Conservation (phyloP, 768 basidiomycete genomes). For the Russula vinacea region DNA sequence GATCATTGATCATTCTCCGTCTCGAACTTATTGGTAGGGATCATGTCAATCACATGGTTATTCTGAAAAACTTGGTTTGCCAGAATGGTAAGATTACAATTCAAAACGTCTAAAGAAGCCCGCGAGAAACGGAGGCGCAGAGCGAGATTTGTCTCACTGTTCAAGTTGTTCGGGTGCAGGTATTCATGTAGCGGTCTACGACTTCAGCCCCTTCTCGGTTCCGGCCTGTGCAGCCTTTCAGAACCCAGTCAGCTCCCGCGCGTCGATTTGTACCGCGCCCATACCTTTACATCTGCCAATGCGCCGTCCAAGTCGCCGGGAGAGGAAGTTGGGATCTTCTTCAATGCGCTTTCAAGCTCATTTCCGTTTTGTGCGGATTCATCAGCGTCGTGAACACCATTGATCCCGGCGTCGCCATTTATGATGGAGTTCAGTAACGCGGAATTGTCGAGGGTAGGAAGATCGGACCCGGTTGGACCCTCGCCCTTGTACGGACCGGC, state of each 20-base stretch:
- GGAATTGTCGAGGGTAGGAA: constrained; percentile 5
- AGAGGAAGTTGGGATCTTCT: neutral
- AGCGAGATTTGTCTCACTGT: neutral
- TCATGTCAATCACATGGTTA: neutral
- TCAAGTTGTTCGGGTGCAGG: neutral
- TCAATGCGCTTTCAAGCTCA: constrained; percentile 21
- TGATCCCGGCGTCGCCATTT: neutral
- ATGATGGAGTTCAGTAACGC: constrained; percentile 1
- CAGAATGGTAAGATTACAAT: neutral
- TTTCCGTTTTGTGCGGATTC: neutral
- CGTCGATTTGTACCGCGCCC: neutral
- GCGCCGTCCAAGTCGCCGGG: neutral
- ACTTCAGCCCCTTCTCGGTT: constrained; percentile 3
- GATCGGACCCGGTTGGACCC: constrained; percentile 16
- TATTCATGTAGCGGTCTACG: constrained; percentile 2
- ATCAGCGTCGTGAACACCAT: constrained; percentile 1
- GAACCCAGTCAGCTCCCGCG: neutral
- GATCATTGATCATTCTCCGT: neutral
- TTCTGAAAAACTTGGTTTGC: neutral
- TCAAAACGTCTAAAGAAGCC: neutral
- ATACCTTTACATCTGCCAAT: constrained; percentile 15
- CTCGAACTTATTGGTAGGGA: neutral
- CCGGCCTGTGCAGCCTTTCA: constrained; percentile 8
- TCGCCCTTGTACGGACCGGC: constrained; percentile 22
- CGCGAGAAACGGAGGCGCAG: neutral